These are phyloP conservation scores for Solanum chiquidenum DNA, from an alignment of 257 asterid species.

Conservation along the genomic window DNA sequence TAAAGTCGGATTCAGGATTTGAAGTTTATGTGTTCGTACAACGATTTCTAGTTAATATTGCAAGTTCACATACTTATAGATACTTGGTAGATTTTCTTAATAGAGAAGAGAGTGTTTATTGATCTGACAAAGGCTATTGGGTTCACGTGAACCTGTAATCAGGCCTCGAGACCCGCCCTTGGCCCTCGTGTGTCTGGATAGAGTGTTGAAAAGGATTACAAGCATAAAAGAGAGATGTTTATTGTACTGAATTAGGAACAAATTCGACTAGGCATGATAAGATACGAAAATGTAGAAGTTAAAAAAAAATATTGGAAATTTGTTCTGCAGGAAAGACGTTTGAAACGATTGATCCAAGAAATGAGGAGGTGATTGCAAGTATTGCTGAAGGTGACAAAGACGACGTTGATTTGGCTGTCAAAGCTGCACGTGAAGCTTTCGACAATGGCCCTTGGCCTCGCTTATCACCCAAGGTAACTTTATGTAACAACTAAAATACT, in stretches of 20 bases:
- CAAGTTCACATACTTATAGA: not conserved
- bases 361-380: constrained; percentile 19
- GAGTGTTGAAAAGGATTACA: not conserved
- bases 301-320: too few species aligned
- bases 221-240: not conserved
- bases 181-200: not conserved
- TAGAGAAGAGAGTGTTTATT: not conserved
- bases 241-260: not conserved
- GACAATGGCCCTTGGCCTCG: constrained; percentile 40
- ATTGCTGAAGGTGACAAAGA: constrained; percentile 25
- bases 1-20: not conserved
- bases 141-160: not conserved
- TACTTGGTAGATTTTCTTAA: not conserved
- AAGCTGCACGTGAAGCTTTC: constrained; percentile 33
- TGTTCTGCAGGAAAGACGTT: constrained; percentile 11
- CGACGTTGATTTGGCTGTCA: constrained; percentile 27
- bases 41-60: not conserved
- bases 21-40: not conserved
- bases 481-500: not conserved
- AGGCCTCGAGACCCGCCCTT: not conserved
- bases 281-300: not conserved
- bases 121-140: not conserved
- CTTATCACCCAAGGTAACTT: constrained; percentile 13
- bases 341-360: constrained; percentile 32
- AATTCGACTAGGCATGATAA: not conserved